These are phyloP conservation scores for Penicillium coprophilum DNA, from an alignment of 495 filamentous ascomycete genomes.

Conservation along the genomic window DNA sequence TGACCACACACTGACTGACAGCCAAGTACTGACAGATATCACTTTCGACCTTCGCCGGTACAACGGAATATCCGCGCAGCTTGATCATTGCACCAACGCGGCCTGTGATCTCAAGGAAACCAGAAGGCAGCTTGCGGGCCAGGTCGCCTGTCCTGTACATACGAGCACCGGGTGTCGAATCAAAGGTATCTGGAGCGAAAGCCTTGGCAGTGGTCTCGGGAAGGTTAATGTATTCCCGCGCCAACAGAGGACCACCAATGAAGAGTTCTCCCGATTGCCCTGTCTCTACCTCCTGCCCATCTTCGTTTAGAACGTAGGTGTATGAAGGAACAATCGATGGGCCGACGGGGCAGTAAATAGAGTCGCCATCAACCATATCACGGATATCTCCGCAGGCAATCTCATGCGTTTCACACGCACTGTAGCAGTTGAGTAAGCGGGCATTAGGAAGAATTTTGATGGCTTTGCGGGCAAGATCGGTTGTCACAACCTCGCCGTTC, in stretches of 20 bases:
- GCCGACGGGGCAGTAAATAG: slow-evolving; percentile 61
- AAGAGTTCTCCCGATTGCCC: slow-evolving; percentile 79
- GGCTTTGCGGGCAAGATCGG: slow-evolving; percentile 60
- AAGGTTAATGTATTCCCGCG: slow-evolving; percentile 78
- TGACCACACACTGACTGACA: slow-evolving; percentile 58
- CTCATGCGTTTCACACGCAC: slow-evolving; percentile 71
- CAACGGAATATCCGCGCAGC: slow-evolving; percentile 74
- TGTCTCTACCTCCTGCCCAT: slow-evolving; percentile 52
- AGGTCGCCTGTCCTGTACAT: slow-evolving; percentile 87
- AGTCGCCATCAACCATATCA: slow-evolving; percentile 55
- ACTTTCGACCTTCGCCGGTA: slow-evolving; percentile 75
- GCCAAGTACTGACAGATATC: slow-evolving; percentile 60
- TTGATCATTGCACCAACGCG: slow-evolving; percentile 79
- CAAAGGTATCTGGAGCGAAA: slow-evolving; percentile 65
- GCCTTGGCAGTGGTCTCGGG: slow-evolving; percentile 70
- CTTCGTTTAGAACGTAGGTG: slow-evolving; percentile 61
- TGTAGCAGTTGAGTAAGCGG: slow-evolving; percentile 68
- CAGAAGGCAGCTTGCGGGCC: slow-evolving; percentile 64
- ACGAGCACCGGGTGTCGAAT: slow-evolving; percentile 45
- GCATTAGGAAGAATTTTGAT: slow-evolving; percentile 61
- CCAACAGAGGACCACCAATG: slow-evolving; percentile 76
- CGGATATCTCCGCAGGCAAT: slow-evolving; percentile 68
- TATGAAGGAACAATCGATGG: slow-evolving; percentile 57
- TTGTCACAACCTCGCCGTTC: slow-evolving; percentile 70
- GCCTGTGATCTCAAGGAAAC: slow-evolving; percentile 77